phyloP scores from a whole-genome alignment of 371 early-diverging fungal genomes.

The Cokeromyces recurvatus region DNA sequence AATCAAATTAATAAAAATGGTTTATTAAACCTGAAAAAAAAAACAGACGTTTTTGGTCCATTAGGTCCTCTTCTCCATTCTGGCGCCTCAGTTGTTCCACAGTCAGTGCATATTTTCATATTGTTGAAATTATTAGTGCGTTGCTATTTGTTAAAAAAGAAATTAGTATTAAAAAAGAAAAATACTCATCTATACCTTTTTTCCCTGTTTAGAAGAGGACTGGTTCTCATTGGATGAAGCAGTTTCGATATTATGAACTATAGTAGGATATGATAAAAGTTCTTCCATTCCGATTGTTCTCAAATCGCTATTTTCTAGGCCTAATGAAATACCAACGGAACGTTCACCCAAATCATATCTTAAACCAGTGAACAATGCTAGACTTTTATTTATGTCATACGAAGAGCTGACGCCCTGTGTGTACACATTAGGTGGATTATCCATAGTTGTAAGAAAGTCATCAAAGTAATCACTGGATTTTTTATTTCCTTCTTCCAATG shows the following conservation, averaged over 20 bases:
- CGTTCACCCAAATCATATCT: constrained; percentile 32
- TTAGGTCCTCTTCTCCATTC: constrained; percentile 84
- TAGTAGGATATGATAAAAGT: constrained; percentile 1
- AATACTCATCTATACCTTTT: constrained; percentile 15
- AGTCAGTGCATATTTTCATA: constrained; percentile 40
- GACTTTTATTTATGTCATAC: constrained; percentile 18
- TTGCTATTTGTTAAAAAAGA: constrained; percentile 4
- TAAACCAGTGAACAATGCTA: constrained; percentile 34
- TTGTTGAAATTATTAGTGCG: constrained; percentile 5
- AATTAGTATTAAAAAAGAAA: background rate
- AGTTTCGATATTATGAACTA: constrained; percentile 12
- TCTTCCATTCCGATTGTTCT: constrained; percentile 3
- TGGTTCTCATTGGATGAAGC: constrained; percentile 2
- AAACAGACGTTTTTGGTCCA: constrained; percentile 60
- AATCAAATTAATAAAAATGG: background rate
- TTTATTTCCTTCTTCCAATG: background rate
- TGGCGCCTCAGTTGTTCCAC: constrained; percentile 74
- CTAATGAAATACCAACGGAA: constrained; percentile 31
- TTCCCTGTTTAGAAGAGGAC: constrained; percentile 1
- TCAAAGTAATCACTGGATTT: constrained; percentile 5
- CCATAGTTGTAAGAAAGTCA: background rate
- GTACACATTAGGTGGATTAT: constrained; percentile 23
- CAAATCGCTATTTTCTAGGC: constrained; percentile 23
- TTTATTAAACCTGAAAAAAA: background rate
- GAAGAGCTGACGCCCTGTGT: constrained; percentile 24